These are phyloP conservation scores for Chenopodium album DNA, from an alignment of 148 eudicot genomes.

Conservation along the genomic window DNA sequence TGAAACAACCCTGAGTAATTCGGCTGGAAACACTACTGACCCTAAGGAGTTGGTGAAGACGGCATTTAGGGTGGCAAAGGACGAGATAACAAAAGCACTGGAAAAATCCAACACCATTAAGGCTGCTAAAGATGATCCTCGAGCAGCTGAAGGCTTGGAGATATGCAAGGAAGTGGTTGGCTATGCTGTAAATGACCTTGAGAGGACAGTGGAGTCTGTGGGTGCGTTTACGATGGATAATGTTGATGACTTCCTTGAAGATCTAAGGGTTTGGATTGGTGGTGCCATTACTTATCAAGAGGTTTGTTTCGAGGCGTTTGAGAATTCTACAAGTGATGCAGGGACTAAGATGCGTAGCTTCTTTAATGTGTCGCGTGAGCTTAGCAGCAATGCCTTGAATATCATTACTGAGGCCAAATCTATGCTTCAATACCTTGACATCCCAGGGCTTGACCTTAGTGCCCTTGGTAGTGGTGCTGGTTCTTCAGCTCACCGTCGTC, in stretches of 20 bases:
- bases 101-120: conserved; percentile 34
- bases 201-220: conserved; percentile 34
- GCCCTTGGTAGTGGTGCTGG: background rate
- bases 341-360: conserved; percentile 47
- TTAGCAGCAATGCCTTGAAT: conserved; percentile 51
- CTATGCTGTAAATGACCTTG: conserved; percentile 41
- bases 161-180: conserved; percentile 48
- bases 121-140: conserved; percentile 44
- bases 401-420: conserved; percentile 38
- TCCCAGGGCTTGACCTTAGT: conserved; percentile 26
- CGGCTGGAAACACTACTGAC: conserved; percentile 34
- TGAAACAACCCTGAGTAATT: conserved; percentile 25
- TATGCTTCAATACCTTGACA: conserved; percentile 14
- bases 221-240: conserved; percentile 20
- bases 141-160: conserved; percentile 36
- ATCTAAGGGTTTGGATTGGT: conserved; percentile 60
- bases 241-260: conserved; percentile 41
- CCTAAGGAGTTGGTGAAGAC: conserved; percentile 44
- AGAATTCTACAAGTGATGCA: conserved; percentile 48
- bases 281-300: conserved; percentile 59
- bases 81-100: conserved; percentile 34
- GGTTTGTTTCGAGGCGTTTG: conserved; percentile 70
- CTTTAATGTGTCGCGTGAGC: conserved; percentile 41
- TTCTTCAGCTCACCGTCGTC: conserved; percentile 25
- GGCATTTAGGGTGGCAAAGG: conserved; percentile 37